phyloP scores from a whole-genome alignment of 371 early-diverging fungal genomes.

The Cokeromyces recurvatus region DNA sequence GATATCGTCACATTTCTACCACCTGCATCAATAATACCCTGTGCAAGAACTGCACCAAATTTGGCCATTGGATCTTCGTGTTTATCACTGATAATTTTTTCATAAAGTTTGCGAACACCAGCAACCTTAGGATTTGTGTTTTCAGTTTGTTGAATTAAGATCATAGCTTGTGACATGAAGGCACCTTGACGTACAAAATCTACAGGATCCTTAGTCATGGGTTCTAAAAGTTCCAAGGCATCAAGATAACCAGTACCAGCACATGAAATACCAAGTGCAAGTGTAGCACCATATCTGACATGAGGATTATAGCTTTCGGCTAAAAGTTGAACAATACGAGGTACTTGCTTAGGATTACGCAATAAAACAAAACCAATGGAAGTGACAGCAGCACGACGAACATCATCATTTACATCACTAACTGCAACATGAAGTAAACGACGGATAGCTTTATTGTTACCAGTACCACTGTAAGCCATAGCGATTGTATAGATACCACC shows the following conservation, averaged over 20 bases:
- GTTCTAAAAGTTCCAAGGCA: conserved; percentile 95
- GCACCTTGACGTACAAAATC: conserved; percentile 99
- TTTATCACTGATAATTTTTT: conserved; percentile 89
- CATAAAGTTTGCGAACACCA: conserved; percentile 79
- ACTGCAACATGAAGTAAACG: conserved; percentile 95
- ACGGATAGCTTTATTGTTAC: conserved; percentile 93
- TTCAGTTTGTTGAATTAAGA: conserved; percentile 96
- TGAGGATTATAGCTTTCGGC: conserved; percentile 98
- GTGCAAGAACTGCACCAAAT: conserved; percentile 97
- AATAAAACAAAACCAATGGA: conserved; percentile 95
- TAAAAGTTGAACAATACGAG: conserved; percentile 94
- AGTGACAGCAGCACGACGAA: conserved; percentile 96
- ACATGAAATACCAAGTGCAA: conserved; percentile 98
- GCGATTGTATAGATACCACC: conserved; percentile 96
- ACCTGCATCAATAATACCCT: conserved; percentile 98
- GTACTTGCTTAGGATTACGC: conserved; percentile 89
- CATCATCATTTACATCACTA: conserved; percentile 98
- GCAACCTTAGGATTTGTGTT: conserved; percentile 72
- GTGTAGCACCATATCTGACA: conserved; percentile 96
- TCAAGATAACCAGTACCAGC: conserved; percentile 93
- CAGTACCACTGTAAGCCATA: conserved; percentile 97
- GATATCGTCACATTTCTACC: conserved; percentile 97
- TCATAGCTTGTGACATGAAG: conserved; percentile 96
- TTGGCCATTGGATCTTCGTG: conserved; percentile 93
- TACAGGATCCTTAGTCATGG: conserved; percentile 95